These are phyloP conservation scores for Diatrype stigma DNA, from an alignment of 2,329 filamentous ascomycete genomes.

Conservation along the genomic window DNA sequence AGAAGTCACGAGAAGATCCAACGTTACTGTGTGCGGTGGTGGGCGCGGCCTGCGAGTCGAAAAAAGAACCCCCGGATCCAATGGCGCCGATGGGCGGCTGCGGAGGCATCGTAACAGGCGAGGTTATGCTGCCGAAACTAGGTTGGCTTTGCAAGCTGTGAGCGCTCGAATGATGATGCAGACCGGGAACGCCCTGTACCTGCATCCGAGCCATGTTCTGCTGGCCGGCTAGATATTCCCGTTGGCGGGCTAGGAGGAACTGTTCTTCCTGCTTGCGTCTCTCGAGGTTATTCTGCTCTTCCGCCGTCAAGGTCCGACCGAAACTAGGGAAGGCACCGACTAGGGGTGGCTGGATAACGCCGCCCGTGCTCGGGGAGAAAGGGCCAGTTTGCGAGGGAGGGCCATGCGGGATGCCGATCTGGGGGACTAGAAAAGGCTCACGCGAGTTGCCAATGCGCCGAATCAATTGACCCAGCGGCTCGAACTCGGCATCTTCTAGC, in stretches of 20 bases:
- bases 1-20: constrained; percentile 45
- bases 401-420: constrained; percentile 92
- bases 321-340: constrained; percentile 94
- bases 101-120: constrained; percentile 62
- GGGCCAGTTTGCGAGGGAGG: constrained; percentile 53
- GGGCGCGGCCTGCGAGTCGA: constrained; percentile 53
- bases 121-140: constrained; percentile 90
- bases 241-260: constrained; percentile 91
- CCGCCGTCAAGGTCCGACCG: constrained; percentile 90
- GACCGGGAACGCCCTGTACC: constrained; percentile 50
- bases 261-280: constrained; percentile 97
- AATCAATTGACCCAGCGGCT: constrained; percentile 91
- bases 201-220: constrained; percentile 74
- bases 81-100: constrained; percentile 55
- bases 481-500: constrained; percentile 87
- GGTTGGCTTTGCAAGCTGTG: constrained; percentile 96
- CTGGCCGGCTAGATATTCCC: constrained; percentile 86
- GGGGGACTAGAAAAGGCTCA: constrained; percentile 94
- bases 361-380: constrained; percentile 46
- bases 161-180: constrained; percentile 92
- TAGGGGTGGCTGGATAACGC: constrained; percentile 78
- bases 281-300: constrained; percentile 97
- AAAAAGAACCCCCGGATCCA: constrained; percentile 63
- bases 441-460: constrained; percentile 94
- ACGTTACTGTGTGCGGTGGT: constrained; percentile 37